Conservation (phyloP, 23 red algal species). For the Gracilariopsis chorda region DNA sequence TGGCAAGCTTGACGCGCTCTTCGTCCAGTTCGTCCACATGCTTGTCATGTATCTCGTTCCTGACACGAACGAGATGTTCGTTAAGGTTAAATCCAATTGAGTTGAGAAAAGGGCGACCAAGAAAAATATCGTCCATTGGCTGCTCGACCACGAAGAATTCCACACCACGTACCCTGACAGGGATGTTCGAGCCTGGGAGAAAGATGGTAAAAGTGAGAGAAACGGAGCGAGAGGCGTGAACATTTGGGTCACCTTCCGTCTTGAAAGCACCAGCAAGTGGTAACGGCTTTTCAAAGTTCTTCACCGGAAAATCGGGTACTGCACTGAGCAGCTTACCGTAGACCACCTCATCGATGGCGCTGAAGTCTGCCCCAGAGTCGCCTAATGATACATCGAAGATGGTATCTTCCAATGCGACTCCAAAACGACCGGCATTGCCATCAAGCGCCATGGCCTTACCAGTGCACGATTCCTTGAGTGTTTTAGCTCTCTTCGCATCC, state of each 20-base stretch:
- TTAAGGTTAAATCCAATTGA: slow-evolving; percentile 26
- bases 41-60: background rate
- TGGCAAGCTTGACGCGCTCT: background rate
- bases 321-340: background rate
- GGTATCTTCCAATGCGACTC: background rate
- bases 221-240: background rate
- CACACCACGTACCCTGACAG: background rate
- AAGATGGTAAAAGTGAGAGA: slow-evolving; percentile 2
- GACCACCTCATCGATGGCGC: background rate
- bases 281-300: background rate
- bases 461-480: background rate
- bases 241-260: background rate
- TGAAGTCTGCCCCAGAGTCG: background rate
- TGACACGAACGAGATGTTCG: background rate
- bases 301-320: background rate
- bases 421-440: background rate
- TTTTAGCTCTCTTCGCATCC: background rate
- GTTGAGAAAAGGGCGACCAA: slow-evolving; percentile 16
- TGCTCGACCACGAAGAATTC: background rate
- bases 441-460: background rate
- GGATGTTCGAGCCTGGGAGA: background rate
- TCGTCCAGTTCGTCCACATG: background rate
- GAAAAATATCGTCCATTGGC: slow-evolving; percentile 7
- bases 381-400: background rate
- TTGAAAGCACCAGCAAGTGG: background rate